Conservation (phyloP, 176 grass and related monocot genomes). For the Aegilops tauschii region DNA sequence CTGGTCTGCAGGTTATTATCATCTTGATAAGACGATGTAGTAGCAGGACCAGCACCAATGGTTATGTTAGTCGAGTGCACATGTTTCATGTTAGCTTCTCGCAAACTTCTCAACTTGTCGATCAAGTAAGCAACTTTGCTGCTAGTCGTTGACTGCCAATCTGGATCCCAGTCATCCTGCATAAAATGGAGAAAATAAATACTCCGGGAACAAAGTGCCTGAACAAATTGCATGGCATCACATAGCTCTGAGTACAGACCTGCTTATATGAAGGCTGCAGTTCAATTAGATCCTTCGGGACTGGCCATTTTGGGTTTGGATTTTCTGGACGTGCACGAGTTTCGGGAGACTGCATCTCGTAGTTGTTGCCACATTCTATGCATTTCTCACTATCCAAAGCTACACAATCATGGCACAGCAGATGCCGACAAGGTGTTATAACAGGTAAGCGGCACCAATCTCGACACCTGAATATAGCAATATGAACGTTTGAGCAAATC, state of each 20-base stretch:
- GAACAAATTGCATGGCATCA: constrained; percentile 28
- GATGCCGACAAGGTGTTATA: constrained; percentile 88
- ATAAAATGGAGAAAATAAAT: constrained; percentile 12
- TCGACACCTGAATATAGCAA: constrained; percentile 63
- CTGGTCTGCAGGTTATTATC: constrained; percentile 21
- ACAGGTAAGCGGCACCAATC: constrained; percentile 87
- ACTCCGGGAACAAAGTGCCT: not conserved
- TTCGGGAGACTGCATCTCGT: constrained; percentile 97
- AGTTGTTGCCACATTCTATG: constrained; percentile 70
- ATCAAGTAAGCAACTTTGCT: constrained; percentile 95
- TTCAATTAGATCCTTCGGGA: constrained; percentile 99
- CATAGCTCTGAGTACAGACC: constrained; percentile 31
- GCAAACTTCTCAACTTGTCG: constrained; percentile 65
- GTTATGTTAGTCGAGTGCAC: constrained; percentile 30
- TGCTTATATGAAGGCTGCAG: constrained; percentile 98
- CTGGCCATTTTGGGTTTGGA: constrained; percentile 98
- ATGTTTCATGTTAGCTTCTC: constrained; percentile 49
- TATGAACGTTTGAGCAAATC: not conserved
- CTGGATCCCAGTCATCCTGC: constrained; percentile 95
- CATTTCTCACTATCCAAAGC: constrained; percentile 89
- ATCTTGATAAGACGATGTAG: constrained; percentile 31
- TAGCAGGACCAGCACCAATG: constrained; percentile 31
- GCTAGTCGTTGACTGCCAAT: constrained; percentile 94
- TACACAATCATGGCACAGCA: constrained; percentile 92
- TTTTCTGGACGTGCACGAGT: constrained; percentile 78